Evolutionary conservation across 2,329 filamentous ascomycete species (phyloP), one percentile per base, ranked within the genome.

Genomic region (Ophiostoma novo-ulmi): DNA sequence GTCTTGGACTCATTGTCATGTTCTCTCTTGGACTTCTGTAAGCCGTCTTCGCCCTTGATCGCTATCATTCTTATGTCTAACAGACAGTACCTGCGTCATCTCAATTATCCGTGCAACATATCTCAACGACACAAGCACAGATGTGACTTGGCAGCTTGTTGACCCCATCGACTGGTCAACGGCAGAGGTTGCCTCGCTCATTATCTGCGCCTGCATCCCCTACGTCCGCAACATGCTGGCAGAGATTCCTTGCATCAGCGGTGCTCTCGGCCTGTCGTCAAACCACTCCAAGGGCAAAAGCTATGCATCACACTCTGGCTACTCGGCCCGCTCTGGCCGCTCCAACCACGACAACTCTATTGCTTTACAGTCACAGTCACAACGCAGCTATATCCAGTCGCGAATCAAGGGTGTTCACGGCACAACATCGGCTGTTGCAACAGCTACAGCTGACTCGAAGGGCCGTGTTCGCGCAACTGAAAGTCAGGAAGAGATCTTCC

Each of bases 141-240:
- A 81, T 71, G 75, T 78, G n/a, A 79, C 80, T 0, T 81, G 77
- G 67, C 67, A 63, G 13, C 70, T 71, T 5, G 67, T 71, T 5
- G 70, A 71, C 26, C 67, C 67, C 22, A 67, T 71, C 17, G 76
- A 75, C 69, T 81, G 79, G 79, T 80, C 78, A n/a, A 76, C 80
- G 41, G 76, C 75, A 65, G 79, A 80, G 70, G 72, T 80, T 4
- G 77, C 75, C 74, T 80, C 77, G 1, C 78, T 78, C 13, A 78
- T 81, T 39, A 78, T 76, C 31, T 81, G 80, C 73, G 77, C 75
- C 38, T 71, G 70, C 22, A 48, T 71, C 1, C 70, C 70, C 1
- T 69, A 69, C 38, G 67, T 71, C 20, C 70, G 70, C 67, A 71
- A 71, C 35, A 36, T 71, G 61, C 36, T 71, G 22, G 70, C 70